Percentiles rank a stretch among this genome's conserved stretches.
Conservation (phyloP, 495 filamentous ascomycete species). For the Clavariopsis aquatica region DNA sequence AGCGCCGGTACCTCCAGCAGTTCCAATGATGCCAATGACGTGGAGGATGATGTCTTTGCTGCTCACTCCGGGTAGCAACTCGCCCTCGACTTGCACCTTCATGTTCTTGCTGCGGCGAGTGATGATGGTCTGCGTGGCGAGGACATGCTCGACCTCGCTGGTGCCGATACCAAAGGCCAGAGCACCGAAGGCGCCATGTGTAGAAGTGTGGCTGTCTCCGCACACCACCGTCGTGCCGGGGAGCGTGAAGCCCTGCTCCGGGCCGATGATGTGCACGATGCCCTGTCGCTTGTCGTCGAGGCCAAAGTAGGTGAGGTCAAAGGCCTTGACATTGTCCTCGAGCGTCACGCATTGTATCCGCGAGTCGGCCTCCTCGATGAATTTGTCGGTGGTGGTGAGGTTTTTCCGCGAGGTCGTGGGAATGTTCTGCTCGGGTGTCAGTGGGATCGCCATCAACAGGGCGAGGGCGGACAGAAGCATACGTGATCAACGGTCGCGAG, state of each 20-base stretch:
- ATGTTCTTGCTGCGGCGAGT: conserved; percentile 97
- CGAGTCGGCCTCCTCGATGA: conserved; percentile 93
- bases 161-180: conserved; percentile 98
- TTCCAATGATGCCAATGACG: conserved; percentile 91
- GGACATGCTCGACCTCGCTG: conserved; percentile 96
- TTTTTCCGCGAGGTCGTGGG: conserved; percentile 85
- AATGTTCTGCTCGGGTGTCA: conserved; percentile 65
- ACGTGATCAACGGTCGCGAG: conserved; percentile 96
- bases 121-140: conserved; percentile 93
- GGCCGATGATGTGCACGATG: conserved; percentile 98
- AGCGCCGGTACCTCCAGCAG: conserved; percentile 88
- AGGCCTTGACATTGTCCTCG: conserved; percentile 95
- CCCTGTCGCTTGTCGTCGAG: conserved; percentile 95
- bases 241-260: conserved; percentile 97
- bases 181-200: conserved; percentile 93
- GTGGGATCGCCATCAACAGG: conserved; percentile 20
- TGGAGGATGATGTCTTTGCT: conserved; percentile 96
- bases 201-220: conserved; percentile 96
- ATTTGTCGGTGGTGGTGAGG: conserved; percentile 79
- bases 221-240: conserved; percentile 97
- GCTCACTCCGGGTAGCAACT: conserved; percentile 87
- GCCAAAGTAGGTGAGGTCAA: conserved; percentile 95
- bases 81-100: conserved; percentile 91
- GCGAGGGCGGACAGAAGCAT: conserved; percentile 48
- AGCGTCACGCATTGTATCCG: conserved; percentile 91